These are phyloP conservation scores for Paracamarosporium sp. DNA, from an alignment of 2,329 filamentous ascomycete species.

Conservation along the genomic window DNA sequence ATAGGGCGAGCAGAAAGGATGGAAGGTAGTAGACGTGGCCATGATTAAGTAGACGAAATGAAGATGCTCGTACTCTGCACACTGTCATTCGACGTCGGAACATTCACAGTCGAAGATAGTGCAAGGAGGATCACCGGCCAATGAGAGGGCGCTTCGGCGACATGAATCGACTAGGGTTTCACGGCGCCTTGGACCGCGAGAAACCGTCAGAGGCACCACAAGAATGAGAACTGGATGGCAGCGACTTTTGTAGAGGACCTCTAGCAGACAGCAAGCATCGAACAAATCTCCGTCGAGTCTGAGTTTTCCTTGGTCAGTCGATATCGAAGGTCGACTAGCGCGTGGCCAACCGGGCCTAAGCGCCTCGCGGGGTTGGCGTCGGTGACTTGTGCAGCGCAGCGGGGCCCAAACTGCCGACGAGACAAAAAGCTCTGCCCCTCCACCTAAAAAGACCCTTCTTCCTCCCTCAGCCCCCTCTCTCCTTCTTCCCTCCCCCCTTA, in stretches of 20 bases:
- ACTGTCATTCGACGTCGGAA: background rate
- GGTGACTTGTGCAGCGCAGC: conserved; percentile 5
- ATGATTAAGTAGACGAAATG: background rate
- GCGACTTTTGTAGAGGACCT: background rate
- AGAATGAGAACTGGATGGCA: background rate
- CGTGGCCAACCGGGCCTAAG: conserved; percentile 1
- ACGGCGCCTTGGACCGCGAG: background rate
- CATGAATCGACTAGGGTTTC: background rate
- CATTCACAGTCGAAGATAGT: background rate
- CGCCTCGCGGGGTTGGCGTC: conserved; percentile 5
- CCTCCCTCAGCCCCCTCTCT: conserved; percentile 1
- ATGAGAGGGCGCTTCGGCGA: background rate
- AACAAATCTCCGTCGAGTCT: background rate
- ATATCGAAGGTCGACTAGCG: background rate
- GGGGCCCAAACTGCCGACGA: conserved; percentile 10
- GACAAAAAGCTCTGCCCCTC: conserved; percentile 10
- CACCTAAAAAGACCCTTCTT: conserved; percentile 13
- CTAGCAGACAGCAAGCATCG: background rate
- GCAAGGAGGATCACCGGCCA: background rate
- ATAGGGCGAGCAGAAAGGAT: background rate
- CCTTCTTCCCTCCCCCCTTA: conserved; percentile 1
- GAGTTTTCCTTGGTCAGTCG: background rate
- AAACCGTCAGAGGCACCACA: background rate
- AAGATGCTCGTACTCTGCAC: background rate
- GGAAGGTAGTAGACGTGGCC: background rate